Evolutionary conservation across 2,329 filamentous ascomycete genomes (phyloP), one percentile per base, ranked within the genome.

Genomic region (Coniella vitis): DNA sequence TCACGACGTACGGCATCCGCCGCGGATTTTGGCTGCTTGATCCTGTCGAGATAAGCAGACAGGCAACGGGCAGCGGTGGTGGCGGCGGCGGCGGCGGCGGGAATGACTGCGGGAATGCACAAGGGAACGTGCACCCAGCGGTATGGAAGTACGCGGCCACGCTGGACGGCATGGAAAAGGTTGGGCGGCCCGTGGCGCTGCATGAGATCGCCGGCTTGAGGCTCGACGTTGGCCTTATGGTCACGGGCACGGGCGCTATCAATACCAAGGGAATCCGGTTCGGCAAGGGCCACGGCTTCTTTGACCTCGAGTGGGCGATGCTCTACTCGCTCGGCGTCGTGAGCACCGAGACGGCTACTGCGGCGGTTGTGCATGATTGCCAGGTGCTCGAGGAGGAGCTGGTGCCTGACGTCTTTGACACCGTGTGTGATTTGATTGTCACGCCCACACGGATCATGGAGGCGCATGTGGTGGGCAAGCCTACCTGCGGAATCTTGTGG

Each of bases 231-330:
- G 64, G 64, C 20, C 41, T 72, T 45, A 67, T 69, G 51, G 63
- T 67, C 10, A 66, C 65, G 0, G 69, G 70, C 1, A 67, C 64
- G 0, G 60, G 68, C 10, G 68, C 65, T 3, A 65, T 72, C 56
- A 69, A 63, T 19, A 47, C 54, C 22, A 43, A 57, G n/a, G 69
- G 69, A 0, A 56, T 70, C 4, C 55, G 66, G 7, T 61, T 72
- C 21, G 67, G 67, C 34, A 69, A 69, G 50, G 68, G 67, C 1
- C 61, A 65, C 39, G 63, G 66, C 10, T 62, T 66, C 38, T 71
- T 72, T 38, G 69, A 72, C 40, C 59, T 72, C 7, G 69, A 70
- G 48, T 72, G 67, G 67, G 66, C 58, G 1, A 63, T 72, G 56
- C 55, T 72, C 21, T 61, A 58, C 21, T 60, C 63, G 16, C 54